Evolutionary conservation across 768 basidiomycete species (phyloP).

Genomic region (Podaxis pistillaris): DNA sequence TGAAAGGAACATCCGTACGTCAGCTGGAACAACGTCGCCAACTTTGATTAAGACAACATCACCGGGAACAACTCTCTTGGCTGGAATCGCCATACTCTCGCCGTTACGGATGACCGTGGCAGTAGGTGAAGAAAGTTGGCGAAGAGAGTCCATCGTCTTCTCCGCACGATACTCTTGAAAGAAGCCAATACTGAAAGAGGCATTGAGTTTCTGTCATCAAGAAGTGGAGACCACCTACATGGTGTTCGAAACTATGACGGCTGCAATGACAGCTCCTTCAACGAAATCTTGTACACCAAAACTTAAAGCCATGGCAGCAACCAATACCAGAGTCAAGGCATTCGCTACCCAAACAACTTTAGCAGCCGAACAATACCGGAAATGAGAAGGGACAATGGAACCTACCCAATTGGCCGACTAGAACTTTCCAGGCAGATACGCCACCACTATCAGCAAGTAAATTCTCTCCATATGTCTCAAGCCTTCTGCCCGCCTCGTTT

Average conservation of each 20-base stretch:
- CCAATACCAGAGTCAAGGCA: slow-evolving; percentile 35
- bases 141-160: slow-evolving; percentile 50
- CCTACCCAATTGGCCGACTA: slow-evolving; percentile 33
- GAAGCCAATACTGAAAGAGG: slow-evolving; percentile 35
- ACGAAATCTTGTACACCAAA: slow-evolving; percentile 56
- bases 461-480: slow-evolving; percentile 33
- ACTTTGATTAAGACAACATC: slow-evolving; percentile 38
- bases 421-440: slow-evolving; percentile 32
- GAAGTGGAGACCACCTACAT: slow-evolving; percentile 22
- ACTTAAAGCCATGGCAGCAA: slow-evolving; percentile 46
- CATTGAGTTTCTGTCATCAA: not conserved
- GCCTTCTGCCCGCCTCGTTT: slow-evolving; percentile 32
- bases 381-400: not conserved
- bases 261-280: slow-evolving; percentile 50
- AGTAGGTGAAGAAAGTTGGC: slow-evolving; percentile 45
- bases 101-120: slow-evolving; percentile 43
- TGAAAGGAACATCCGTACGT: slow-evolving; percentile 26
- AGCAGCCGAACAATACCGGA: no score
- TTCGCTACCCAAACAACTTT: slow-evolving; percentile 28
- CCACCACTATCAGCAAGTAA: slow-evolving; percentile 31
- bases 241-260: slow-evolving; percentile 41
- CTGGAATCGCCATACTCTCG: slow-evolving; percentile 37
- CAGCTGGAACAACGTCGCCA: slow-evolving; percentile 44
- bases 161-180: slow-evolving; percentile 48
- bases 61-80: slow-evolving; percentile 42